These are phyloP conservation scores for Ceriops decandra DNA, from an alignment of 345 rosid genomes.

Conservation along the genomic window DNA sequence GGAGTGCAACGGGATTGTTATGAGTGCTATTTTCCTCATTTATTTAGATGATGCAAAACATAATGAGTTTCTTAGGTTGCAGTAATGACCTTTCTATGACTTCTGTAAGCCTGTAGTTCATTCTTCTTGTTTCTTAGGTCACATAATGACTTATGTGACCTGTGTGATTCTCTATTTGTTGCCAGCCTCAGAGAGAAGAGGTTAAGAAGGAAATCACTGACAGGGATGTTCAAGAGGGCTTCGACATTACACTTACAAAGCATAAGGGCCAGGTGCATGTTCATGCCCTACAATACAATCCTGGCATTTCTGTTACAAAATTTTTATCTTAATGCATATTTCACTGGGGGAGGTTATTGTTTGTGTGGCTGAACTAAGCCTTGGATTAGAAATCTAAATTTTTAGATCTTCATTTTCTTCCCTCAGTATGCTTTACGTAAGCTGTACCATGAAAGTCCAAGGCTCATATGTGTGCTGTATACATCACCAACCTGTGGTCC, in stretches of 20 bases:
- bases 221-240: constrained; percentile 79
- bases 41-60: neutral
- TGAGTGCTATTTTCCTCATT: too few relatives aligned
- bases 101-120: neutral
- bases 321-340: neutral
- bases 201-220: constrained; percentile 77
- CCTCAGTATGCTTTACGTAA: constrained; percentile 86
- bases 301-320: neutral
- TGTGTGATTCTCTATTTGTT: constrained; percentile 20
- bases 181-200: constrained; percentile 85
- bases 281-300: constrained; percentile 1
- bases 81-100: too few relatives aligned
- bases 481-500: constrained; percentile 98
- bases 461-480: constrained; percentile 78
- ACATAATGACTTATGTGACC: constrained; percentile 4
- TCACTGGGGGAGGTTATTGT: constrained; percentile 5
- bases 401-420: constrained; percentile 14
- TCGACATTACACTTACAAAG: constrained; percentile 71
- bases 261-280: constrained; percentile 85
- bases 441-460: constrained; percentile 88
- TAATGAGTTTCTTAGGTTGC: neutral
- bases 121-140: too few relatives aligned
- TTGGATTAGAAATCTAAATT: constrained; percentile 5
- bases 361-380: neutral
- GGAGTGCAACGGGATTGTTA: neutral